Evolutionary conservation across 2,329 filamentous ascomycete species (phyloP), one percentile per base, ranked within the genome.

Genomic region (Ophiostoma sp.): DNA sequence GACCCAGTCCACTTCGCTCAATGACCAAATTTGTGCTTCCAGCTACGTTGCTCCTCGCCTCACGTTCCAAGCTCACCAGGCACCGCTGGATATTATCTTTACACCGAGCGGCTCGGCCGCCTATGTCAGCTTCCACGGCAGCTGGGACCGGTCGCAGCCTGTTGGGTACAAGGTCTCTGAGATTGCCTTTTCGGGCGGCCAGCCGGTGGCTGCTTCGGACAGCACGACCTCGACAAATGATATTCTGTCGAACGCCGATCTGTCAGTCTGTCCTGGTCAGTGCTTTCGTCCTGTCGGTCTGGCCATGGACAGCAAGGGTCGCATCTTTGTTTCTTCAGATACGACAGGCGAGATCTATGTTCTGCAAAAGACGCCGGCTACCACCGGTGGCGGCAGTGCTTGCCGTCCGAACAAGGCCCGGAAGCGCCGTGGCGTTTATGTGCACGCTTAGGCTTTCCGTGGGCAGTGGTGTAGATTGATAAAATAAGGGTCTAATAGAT

Each of bases 71-170:
- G 88, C 92, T 0, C 92, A 94, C 78, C 90, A 87, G 79, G 91
- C 92, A 0, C 92, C 92, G 0, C 83, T 94, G 0, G 91, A 93
- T 76, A 87, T 94, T 78, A 88, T 89, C 75, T 94, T 94, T 82
- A 85, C 87, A 75, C 78, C 83, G 0, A 81, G 85, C 55, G 88
- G 87, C 48, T 86, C 85, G 15, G 85, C 84, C 1, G 91, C 90
- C 0, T 94, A 88, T 81, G 82, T 94, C 22, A 85, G 89, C 0
- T 93, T 94, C 81, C 92, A 93, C 80, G 92, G 92, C 17, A 91
- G 88, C 80, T 93, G 91, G 83, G 81, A 85, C 77, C 81, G 82
- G 36, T 78, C 82, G 7, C 77, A 80, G 15, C 83, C 85, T 0
- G 80, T 82, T 0, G 86, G 86, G 48, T 88, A 88, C 79, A 82